A percentile compares a stretch with the other conserved stretches of the same genome.
phyloP scores from a whole-genome alignment of 805 yeast species.

The Ogataea glucozyma region DNA sequence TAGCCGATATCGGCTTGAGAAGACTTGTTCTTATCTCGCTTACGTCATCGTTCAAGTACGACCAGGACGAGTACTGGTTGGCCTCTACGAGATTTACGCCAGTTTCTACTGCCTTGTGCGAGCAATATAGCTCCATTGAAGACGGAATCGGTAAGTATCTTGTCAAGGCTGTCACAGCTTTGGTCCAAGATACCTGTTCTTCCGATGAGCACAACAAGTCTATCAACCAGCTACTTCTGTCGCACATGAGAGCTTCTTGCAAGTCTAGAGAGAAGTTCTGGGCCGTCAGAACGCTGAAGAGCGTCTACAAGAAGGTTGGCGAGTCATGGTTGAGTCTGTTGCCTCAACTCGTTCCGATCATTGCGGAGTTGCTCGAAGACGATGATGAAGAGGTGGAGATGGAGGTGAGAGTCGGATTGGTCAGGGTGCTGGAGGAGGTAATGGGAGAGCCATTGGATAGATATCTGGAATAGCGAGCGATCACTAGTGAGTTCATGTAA shows the following conservation, averaged over 20 bases:
- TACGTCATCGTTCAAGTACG: constrained; percentile 80
- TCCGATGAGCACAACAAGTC: constrained; percentile 71
- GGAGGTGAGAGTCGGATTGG: constrained; percentile 88
- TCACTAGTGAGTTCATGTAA: no score
- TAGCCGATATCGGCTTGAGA: constrained; percentile 56
- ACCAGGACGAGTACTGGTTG: constrained; percentile 95
- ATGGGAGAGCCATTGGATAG: constrained; percentile 94
- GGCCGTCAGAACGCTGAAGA: constrained; percentile 78
- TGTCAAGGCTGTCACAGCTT: constrained; percentile 75
- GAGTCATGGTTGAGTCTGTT: constrained; percentile 89
- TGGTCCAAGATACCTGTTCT: constrained; percentile 65
- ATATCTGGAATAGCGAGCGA: constrained; percentile 63
- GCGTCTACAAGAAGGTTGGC: constrained; percentile 86
- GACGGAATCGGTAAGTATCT: constrained; percentile 75
- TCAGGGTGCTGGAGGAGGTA: constrained; percentile 86
- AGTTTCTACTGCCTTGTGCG: constrained; percentile 60
- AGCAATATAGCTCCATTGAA: constrained; percentile 69
- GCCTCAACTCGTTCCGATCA: constrained; percentile 93
- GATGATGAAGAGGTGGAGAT: constrained; percentile 91
- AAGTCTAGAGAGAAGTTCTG: constrained; percentile 64
- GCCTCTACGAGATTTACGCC: constrained; percentile 80
- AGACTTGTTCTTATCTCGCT: constrained; percentile 74
- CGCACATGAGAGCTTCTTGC: constrained; percentile 67
- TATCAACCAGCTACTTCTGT: constrained; percentile 62
- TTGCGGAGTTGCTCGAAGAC: constrained; percentile 93